Evolutionary conservation across 768 basidiomycete species (phyloP).

Genomic region (Ramaria rubella): DNA sequence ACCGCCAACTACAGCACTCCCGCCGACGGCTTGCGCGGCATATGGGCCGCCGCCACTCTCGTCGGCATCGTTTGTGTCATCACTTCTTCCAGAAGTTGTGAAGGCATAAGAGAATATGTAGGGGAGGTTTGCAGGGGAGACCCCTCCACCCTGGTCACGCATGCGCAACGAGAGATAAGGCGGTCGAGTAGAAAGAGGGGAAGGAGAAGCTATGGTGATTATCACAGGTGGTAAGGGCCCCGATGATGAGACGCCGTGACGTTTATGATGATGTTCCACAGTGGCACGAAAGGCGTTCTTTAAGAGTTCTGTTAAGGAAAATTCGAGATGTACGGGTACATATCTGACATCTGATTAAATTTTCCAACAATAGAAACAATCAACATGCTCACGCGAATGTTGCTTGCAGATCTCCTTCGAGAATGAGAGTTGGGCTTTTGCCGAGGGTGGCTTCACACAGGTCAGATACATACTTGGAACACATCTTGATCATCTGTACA

Average conservation of each 20-base stretch:
- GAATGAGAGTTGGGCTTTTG: slow-evolving; percentile 52
- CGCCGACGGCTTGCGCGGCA: slow-evolving; percentile 71
- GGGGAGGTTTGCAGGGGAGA: slow-evolving; percentile 64
- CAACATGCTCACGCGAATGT: slow-evolving; percentile 84
- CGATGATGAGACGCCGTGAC: slow-evolving; percentile 29
- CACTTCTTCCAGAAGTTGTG: slow-evolving; percentile 66
- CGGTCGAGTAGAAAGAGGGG: slow-evolving; percentile 17
- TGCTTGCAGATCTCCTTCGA: slow-evolving; percentile 65
- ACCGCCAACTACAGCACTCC: slow-evolving; percentile 52
- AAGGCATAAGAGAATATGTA: slow-evolving; percentile 90
- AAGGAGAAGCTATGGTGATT: slow-evolving; percentile 62
- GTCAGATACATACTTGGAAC: slow-evolving; percentile 76
- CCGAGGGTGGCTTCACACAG: slow-evolving; percentile 83
- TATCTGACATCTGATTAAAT: slow-evolving; percentile 63
- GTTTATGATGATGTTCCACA: slow-evolving; percentile 61
- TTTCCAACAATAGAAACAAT: too few species aligned
- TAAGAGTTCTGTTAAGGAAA: slow-evolving; percentile 83
- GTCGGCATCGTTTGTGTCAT: slow-evolving; percentile 29
- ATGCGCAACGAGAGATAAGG: slow-evolving; percentile 70
- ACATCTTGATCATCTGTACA: slow-evolving; percentile 65
- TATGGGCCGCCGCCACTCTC: slow-evolving; percentile 61
- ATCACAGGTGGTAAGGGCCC: slow-evolving; percentile 51
- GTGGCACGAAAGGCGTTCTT: slow-evolving; percentile 91
- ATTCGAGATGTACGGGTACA: slow-evolving; percentile 86
- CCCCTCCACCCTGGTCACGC: slow-evolving; percentile 83